Percentiles rank a stretch among this genome's conserved stretches.
These are phyloP conservation scores for Nelumbo lutea DNA, from an alignment of 164 flowering plant genomes.

Conservation along the genomic window DNA sequence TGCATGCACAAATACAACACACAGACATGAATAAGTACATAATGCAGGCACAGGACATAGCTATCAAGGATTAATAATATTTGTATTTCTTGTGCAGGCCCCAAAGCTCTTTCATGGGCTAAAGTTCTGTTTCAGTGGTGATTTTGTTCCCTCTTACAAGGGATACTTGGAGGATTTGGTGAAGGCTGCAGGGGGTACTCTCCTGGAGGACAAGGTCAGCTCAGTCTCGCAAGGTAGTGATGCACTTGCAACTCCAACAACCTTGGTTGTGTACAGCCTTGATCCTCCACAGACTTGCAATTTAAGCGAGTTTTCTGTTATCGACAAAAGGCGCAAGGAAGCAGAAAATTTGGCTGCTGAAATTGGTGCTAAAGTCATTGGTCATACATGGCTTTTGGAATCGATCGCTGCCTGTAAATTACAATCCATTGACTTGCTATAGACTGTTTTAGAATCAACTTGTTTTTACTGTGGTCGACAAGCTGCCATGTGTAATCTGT, in stretches of 20 bases:
- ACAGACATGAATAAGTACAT: no score
- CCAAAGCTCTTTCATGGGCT: slow-evolving; percentile 47
- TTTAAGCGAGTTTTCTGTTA: slow-evolving; percentile 13
- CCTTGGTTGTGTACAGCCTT: slow-evolving; percentile 35
- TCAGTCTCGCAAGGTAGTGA: slow-evolving; percentile 10
- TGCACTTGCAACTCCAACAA: slow-evolving; percentile 4
- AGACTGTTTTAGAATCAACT: no score
- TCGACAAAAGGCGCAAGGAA: slow-evolving; percentile 24
- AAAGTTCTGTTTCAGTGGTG: slow-evolving; percentile 41
- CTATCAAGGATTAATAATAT: background rate
- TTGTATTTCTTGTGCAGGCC: slow-evolving; percentile 30
- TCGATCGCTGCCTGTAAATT: slow-evolving; percentile 54
- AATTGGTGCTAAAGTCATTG: slow-evolving; percentile 27
- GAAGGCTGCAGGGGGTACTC: slow-evolving; percentile 39
- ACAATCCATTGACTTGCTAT: slow-evolving; percentile 19
- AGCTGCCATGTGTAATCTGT: no score
- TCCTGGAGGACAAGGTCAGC: slow-evolving; percentile 19
- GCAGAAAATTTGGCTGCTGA: slow-evolving; percentile 35
- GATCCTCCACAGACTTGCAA: slow-evolving; percentile 20
- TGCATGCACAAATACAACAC: background rate
- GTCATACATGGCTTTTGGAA: slow-evolving; percentile 57
- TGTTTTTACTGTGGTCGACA: no score
- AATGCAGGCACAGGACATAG: background rate
- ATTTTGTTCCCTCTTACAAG: slow-evolving; percentile 34
- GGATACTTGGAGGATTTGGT: slow-evolving; percentile 37